Conservation (phyloP, 1,139 yeast genomes). For the Candida sp. region DNA sequence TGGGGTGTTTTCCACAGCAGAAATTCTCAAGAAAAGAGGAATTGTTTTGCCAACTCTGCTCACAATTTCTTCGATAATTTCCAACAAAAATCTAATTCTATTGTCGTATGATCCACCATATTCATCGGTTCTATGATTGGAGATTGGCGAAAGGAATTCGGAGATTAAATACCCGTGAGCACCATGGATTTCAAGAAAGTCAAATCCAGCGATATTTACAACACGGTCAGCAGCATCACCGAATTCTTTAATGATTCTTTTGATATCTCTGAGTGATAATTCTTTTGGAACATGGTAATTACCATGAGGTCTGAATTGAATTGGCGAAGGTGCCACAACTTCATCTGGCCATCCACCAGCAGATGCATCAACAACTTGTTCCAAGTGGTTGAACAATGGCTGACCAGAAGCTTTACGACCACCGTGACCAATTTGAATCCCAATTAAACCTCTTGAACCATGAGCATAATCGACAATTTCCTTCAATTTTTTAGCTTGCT, state of each 20-base stretch:
- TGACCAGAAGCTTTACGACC: conserved; percentile 47
- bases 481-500: conserved; percentile 46
- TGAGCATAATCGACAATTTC: conserved; percentile 53
- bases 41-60: conserved; percentile 22
- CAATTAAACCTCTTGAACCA: conserved; percentile 43
- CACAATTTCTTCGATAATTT: conserved; percentile 50
- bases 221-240: conserved; percentile 44
- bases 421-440: conserved; percentile 53
- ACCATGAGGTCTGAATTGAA: conserved; percentile 27
- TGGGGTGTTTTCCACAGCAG: conserved; percentile 34
- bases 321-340: conserved; percentile 44
- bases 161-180: conserved; percentile 49
- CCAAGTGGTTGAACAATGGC: conserved; percentile 26
- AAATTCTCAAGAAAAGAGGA: conserved; percentile 43
- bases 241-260: conserved; percentile 30
- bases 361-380: conserved; percentile 20
- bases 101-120: conserved; percentile 63
- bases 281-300: conserved; percentile 24
- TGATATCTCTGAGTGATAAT: conserved; percentile 30
- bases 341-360: conserved; percentile 39
- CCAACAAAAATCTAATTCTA: conserved; percentile 55
- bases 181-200: conserved; percentile 49
- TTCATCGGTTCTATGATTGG: conserved; percentile 46
- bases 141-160: conserved; percentile 32
- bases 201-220: conserved; percentile 39